These are phyloP conservation scores for Staphylotrichum tortipilum DNA, from an alignment of 495 filamentous ascomycete species.

Conservation along the genomic window DNA sequence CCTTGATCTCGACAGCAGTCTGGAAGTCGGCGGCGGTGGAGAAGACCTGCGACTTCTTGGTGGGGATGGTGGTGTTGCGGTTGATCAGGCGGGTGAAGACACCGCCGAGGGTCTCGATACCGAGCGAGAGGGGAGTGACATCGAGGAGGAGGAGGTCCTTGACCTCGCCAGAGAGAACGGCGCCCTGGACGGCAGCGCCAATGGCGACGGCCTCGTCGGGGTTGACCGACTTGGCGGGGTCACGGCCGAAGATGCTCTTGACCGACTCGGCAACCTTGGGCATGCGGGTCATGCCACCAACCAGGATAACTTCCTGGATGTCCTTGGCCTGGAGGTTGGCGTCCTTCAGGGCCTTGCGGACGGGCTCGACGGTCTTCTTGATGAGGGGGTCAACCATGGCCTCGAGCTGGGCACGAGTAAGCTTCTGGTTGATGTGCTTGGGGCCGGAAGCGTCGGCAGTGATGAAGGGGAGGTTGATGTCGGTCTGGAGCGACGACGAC, in stretches of 20 bases:
- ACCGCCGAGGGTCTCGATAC: conserved; percentile 99
- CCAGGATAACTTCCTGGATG: conserved; percentile 97
- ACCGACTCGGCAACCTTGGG: conserved; percentile 97
- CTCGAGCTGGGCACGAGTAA: conserved; percentile 90
- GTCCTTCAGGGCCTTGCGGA: conserved; percentile 96
- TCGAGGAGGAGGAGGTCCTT: conserved; percentile 94
- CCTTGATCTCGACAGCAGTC: conserved; percentile 99
- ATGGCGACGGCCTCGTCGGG: conserved; percentile 98
- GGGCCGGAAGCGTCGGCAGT: conserved; percentile 89
- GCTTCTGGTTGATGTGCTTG: conserved; percentile 95
- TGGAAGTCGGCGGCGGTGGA: conserved; percentile 99
- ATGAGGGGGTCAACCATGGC: conserved; percentile 87
- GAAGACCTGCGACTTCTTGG: conserved; percentile 99
- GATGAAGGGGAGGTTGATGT: conserved; percentile 99
- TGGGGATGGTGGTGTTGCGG: conserved; percentile 99
- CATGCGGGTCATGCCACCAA: conserved; percentile 99
- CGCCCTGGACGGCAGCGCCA: conserved; percentile 96
- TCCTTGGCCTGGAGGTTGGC: conserved; percentile 89
- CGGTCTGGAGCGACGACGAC: conserved; percentile 90
- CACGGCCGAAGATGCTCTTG: conserved; percentile 95
- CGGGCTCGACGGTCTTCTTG: conserved; percentile 76
- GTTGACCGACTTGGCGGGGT: conserved; percentile 98
- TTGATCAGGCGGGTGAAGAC: conserved; percentile 99
- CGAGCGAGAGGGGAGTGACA: conserved; percentile 94
- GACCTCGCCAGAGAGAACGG: conserved; percentile 91